phyloP scores from a whole-genome alignment of 163 green algal genomes.

The Botryococcus braunii region DNA sequence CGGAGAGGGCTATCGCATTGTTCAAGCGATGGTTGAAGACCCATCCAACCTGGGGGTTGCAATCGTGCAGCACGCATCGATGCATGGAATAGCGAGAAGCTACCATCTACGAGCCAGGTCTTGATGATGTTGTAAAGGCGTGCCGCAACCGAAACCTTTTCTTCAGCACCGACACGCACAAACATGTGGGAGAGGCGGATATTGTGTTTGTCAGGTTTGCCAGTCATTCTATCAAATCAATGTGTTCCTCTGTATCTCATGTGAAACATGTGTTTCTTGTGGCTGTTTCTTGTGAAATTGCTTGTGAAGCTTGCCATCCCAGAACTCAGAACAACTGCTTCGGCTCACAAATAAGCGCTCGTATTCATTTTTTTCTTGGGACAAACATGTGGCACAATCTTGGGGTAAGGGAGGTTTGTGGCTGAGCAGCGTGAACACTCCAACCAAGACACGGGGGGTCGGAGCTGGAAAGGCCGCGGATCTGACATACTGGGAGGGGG shows the following conservation, averaged over 20 bases:
- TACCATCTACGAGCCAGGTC: conserved; percentile 99
- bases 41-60: background rate
- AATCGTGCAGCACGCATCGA: background rate
- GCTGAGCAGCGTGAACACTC: conserved; percentile 91
- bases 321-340: background rate
- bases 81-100: conserved; percentile 91
- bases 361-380: too few species aligned
- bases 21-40: too few species aligned
- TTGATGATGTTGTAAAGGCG: conserved; percentile 86
- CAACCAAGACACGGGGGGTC: conserved; percentile 97
- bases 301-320: background rate
- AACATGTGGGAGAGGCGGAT: conserved; percentile 87
- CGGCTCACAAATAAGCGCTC: background rate
- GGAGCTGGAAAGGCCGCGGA: conserved; percentile 95
- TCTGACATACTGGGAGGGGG: conserved; percentile 98
- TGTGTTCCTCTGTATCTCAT: background rate
- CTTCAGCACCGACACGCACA: conserved; percentile 92
- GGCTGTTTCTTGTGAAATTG: background rate
- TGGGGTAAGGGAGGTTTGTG: background rate
- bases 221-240: background rate
- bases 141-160: conserved; percentile 91
- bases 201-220: conserved; percentile 89
- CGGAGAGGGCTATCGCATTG: too few species aligned
- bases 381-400: too few species aligned
- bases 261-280: background rate